phyloP scores from a whole-genome alignment of 139 green algal genomes.

The Coelastrella sp. region DNA sequence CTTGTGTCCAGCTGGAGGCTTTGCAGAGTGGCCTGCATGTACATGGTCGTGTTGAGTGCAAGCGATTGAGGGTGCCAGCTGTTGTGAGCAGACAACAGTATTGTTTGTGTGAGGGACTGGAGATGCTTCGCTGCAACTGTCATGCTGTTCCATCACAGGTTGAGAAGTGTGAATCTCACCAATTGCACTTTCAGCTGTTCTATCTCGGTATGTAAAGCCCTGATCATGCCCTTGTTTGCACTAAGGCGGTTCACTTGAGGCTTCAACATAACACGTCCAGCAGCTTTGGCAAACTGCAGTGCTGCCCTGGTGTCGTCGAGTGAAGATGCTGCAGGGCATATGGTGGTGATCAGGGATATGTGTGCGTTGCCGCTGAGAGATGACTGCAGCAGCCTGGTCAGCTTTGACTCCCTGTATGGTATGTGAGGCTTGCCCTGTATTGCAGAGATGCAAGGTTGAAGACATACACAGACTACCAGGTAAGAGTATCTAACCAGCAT shows the following conservation, averaged over 20 bases:
- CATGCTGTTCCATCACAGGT: not conserved
- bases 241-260: slow-evolving; percentile 79
- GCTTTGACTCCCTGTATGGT: slow-evolving; percentile 90
- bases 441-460: not conserved
- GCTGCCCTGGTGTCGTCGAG: slow-evolving; percentile 77
- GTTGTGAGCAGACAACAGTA: too few species aligned
- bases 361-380: slow-evolving; percentile 92
- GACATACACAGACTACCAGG: not conserved
- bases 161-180: slow-evolving; percentile 44
- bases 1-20: slow-evolving; percentile 24
- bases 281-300: slow-evolving; percentile 92
- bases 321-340: slow-evolving; percentile 78
- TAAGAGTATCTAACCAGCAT: not conserved
- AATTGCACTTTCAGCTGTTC: slow-evolving; percentile 65
- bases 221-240: slow-evolving; percentile 70
- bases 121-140: too few species aligned
- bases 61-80: not conserved
- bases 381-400: slow-evolving; percentile 92
- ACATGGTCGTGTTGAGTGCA: not conserved
- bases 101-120: too few species aligned
- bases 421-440: slow-evolving; percentile 65
- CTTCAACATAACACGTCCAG: slow-evolving; percentile 73
- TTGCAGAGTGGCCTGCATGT: slow-evolving; percentile 18
- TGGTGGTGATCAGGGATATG: slow-evolving; percentile 93
- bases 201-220: slow-evolving; percentile 85